A percentile compares a stretch with the other conserved stretches of the same genome.
Conservation (phyloP, 202 grass and related monocot species). For the Schoenoplectus tabernaemontani region DNA sequence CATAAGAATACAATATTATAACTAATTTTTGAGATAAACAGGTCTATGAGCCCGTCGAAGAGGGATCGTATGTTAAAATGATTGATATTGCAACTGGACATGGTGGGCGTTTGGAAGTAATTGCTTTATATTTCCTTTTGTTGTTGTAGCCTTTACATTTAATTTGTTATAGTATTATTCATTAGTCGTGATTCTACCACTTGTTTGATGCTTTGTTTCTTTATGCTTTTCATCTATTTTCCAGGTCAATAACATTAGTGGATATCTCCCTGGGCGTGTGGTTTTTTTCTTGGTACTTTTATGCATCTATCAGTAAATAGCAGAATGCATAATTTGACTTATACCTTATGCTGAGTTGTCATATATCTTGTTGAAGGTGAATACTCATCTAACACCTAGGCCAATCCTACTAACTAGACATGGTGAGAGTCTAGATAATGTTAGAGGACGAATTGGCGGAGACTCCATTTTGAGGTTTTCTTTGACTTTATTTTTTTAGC, state of each 20-base stretch:
- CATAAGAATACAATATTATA: conserved; percentile 8
- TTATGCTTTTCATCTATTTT: conserved; percentile 24
- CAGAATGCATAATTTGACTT: conserved; percentile 13
- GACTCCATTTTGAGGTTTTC: conserved; percentile 76
- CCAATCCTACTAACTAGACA: conserved; percentile 95
- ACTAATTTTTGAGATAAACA: conserved; percentile 20
- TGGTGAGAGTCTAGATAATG: conserved; percentile 95
- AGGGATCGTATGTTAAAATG: conserved; percentile 98
- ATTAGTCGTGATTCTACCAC: conserved; percentile 10
- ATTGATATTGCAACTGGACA: conserved; percentile 87
- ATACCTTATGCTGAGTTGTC: conserved; percentile 15
- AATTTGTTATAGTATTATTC: conserved; percentile 12
- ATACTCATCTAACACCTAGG: conserved; percentile 93
- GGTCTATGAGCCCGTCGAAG: conserved; percentile 85
- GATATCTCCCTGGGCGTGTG: conserved; percentile 91
- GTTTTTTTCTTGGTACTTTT: conserved; percentile 91
- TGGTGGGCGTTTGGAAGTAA: conserved; percentile 81
- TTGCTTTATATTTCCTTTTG: neutral
- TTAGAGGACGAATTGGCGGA: conserved; percentile 84
- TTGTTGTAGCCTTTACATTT: neutral
- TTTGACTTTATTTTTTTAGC: conserved; percentile 26
- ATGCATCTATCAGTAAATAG: conserved; percentile 11
- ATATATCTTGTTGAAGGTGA: conserved; percentile 56
- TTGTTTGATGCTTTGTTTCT: conserved; percentile 21
- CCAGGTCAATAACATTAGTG: conserved; percentile 94